A percentile compares a stretch with the other conserved stretches of the same genome.
phyloP scores from a whole-genome alignment of 192 early-diverging fungal species.

The Chytriomyces confervae region DNA sequence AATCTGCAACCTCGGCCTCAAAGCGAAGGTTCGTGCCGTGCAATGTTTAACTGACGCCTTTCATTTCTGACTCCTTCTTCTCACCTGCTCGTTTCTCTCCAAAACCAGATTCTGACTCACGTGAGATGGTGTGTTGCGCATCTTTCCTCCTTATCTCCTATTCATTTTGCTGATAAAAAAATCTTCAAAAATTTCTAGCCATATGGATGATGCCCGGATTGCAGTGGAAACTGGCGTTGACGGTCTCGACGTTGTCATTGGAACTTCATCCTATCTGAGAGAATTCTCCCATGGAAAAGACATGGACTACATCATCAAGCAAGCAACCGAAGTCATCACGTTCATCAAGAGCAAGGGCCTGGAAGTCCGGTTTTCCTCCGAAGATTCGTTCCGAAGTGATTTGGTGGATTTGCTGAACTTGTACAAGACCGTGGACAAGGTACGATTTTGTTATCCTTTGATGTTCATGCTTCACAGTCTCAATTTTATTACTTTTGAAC shows the following conservation, averaged over 20 bases:
- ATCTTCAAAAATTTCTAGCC: slow-evolving; percentile 52
- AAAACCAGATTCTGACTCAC: slow-evolving; percentile 36
- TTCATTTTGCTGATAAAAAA: neutral
- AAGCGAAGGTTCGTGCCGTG: slow-evolving; percentile 77
- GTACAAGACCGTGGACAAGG: slow-evolving; percentile 95
- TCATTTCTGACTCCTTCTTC: slow-evolving; percentile 2
- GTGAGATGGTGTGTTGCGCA: slow-evolving; percentile 33
- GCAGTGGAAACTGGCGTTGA: slow-evolving; percentile 97
- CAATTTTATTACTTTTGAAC: slow-evolving; percentile 5
- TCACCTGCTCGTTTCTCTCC: neutral
- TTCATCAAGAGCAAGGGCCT: slow-evolving; percentile 96
- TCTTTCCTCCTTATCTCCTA: neutral
- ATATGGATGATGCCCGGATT: slow-evolving; percentile 97
- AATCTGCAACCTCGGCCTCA: slow-evolving; percentile 90
- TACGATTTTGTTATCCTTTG: slow-evolving; percentile 5
- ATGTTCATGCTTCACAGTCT: neutral
- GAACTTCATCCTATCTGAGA: slow-evolving; percentile 92
- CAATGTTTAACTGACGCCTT: neutral
- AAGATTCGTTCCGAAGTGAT: slow-evolving; percentile 98
- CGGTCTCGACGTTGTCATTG: slow-evolving; percentile 97
- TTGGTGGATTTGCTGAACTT: slow-evolving; percentile 95
- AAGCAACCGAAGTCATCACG: slow-evolving; percentile 94
- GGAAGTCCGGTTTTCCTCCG: slow-evolving; percentile 96
- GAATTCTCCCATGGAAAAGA: slow-evolving; percentile 99
- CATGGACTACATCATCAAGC: slow-evolving; percentile 96